Evolutionary conservation across 2,329 filamentous ascomycete species (phyloP).

Genomic region (Cercospora canescens): DNA sequence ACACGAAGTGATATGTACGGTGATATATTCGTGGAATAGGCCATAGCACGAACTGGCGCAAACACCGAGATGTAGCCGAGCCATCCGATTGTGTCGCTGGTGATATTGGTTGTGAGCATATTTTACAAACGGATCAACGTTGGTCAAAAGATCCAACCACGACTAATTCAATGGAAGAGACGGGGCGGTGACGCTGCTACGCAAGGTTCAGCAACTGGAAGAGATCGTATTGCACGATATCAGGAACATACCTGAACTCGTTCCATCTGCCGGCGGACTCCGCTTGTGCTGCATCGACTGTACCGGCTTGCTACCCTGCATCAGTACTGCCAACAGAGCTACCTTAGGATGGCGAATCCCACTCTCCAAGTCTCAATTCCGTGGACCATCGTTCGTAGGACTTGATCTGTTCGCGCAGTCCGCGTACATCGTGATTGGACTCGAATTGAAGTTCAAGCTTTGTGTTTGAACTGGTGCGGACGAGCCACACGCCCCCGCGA

Average conservation of each 20-base stretch:
- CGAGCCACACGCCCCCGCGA: background rate
- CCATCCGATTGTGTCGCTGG: too few relatives aligned
- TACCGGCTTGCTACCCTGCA: background rate
- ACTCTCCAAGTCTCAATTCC: conserved; percentile 9
- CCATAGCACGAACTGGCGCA: too few relatives aligned
- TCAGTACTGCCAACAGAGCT: background rate
- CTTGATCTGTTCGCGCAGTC: background rate
- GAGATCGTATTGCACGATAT: background rate
- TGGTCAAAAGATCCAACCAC: background rate
- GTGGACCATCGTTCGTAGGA: conserved; percentile 14
- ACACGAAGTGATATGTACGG: too few relatives aligned
- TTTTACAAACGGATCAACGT: background rate
- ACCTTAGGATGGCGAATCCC: conserved; percentile 9
- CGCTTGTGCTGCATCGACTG: background rate
- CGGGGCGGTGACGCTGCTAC: background rate
- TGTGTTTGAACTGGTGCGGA: background rate
- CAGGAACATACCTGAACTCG: background rate
- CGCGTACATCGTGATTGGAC: background rate
- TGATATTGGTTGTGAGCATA: background rate
- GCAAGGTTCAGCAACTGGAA: background rate
- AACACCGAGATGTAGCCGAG: background rate
- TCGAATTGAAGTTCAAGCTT: conserved; percentile 3
- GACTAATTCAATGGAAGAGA: background rate
- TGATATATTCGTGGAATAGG: background rate
- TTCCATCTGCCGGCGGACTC: background rate